Base-by-base conservation (phyloP, 2,329 filamentous ascomycete genomes). In the Hymenoscyphus occultus region DNA sequence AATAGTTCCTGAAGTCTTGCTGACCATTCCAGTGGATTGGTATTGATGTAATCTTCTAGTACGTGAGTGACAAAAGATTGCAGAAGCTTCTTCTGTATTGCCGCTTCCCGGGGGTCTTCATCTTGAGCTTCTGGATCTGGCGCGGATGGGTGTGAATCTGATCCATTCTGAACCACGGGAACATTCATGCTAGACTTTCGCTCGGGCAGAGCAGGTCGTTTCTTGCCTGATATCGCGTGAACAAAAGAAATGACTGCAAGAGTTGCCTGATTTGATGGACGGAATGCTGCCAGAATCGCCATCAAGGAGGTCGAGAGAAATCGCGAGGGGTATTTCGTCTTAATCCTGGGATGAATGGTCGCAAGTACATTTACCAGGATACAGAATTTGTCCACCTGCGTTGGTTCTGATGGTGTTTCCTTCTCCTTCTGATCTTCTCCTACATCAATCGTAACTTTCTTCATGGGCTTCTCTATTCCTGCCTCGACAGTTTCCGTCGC, bases 1-100 rank as follows among this genome's bases (percentile, higher is more conserved):
- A 88, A 86, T 65, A 84, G 87, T 76, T 94, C 91, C 67, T 90
- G 81, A 64, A 93, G 76, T 60, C 91, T 79, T 14, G 84, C 78
- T 1, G 86, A 82, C 87, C 86, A 89, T 57, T 84, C 82, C 75
- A 89, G 75, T 31, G 80, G 79, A 69, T 87, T 84, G 6, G 78
- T 79, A 69, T 87, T 86, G 67, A 91, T 83, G 70, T 92, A 94
- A 57, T 89, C 84, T 74, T 93, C 90, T 12, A 93, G 78, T 19
- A 93, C 79, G 73, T 91, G 90, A 0, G 90, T 92, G n/a, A 92
- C 82, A 75, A 95, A 93, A 1, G 88, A 87, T 73, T 92, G 88
- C 31, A 94, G 77, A 16, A 94, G 79, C 64, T 84, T 86, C 42
- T 81, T 80, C 72, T 89, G 85, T 67, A 93, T 79, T 9, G 81